phyloP scores from a whole-genome alignment of 2,329 filamentous ascomycete genomes.

The Colletotrichum siamense region DNA sequence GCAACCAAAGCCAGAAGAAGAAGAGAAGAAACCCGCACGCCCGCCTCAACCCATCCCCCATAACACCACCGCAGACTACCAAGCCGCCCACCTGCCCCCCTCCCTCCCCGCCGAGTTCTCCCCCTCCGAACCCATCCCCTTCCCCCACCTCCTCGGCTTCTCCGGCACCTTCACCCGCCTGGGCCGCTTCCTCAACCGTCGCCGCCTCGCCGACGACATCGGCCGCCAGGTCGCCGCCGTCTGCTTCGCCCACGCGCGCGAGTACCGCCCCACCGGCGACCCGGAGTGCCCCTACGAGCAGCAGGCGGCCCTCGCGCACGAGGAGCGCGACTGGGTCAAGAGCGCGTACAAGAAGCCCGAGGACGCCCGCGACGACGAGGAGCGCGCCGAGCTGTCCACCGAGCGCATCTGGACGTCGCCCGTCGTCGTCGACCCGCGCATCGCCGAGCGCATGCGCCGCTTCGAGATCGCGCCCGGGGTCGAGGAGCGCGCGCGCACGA shows the following conservation, averaged over 20 bases:
- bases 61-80: conserved; percentile 76
- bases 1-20: conserved; percentile 41
- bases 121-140: conserved; percentile 74
- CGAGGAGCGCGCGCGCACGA: conserved; percentile 67
- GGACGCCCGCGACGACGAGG: conserved; percentile 42
- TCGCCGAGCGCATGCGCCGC: conserved; percentile 79
- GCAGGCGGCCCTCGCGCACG: conserved; percentile 66
- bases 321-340: conserved; percentile 87
- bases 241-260: conserved; percentile 68
- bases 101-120: conserved; percentile 74
- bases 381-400: conserved; percentile 46
- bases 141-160: conserved; percentile 93
- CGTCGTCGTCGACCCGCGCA: conserved; percentile 77
- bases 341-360: conserved; percentile 66
- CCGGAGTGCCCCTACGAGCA: conserved; percentile 59
- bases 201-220: conserved; percentile 84
- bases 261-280: conserved; percentile 43
- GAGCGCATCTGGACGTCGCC: conserved; percentile 80
- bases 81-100: conserved; percentile 66
- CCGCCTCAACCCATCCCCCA: conserved; percentile 74
- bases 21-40: conserved; percentile 60
- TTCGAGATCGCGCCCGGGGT: conserved; percentile 75
- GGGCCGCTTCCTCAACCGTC: conserved; percentile 85
- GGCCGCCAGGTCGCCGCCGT: conserved; percentile 87
- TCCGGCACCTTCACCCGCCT: conserved; percentile 86